Evolutionary conservation across 768 basidiomycete species (phyloP), one percentile per base, ranked within the genome.

Genomic region (Suillus occidentalis): DNA sequence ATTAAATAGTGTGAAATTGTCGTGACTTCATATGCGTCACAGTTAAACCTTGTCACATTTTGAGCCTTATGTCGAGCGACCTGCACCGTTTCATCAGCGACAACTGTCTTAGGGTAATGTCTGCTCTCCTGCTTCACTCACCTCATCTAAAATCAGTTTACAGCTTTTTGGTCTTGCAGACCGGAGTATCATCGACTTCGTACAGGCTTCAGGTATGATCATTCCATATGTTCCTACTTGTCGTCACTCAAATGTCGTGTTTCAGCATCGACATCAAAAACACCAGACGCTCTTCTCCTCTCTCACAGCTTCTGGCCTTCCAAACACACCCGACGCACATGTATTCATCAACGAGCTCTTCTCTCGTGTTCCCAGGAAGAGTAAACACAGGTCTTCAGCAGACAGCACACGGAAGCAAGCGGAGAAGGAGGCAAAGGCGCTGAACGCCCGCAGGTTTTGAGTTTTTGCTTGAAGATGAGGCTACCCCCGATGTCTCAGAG

Each of bases 101-200:
- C 78, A 91, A 91, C 76, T 85, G 85, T 60, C 83, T 92, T 65
- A 83, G 81, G 65, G 91, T 91, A 71, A 69, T 87, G 60, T 43
- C 12, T 42, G 25, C 40, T 28, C 49, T n/a, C 20, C 47, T 14
- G 18, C 62, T n/a, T 28, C 37, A n/a, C 57, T 1, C 14, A 12
- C 25, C n/a, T 22, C 31, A 16, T 57, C 63, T 67, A n/a, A 68
- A 60, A 7, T 8, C n/a, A 14, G 42, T 16, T 36, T 65, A 16
- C 69, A 94, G 92, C 84, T 95, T 69, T 90, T 96, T 70, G 92
- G 92, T 63, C 84, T 93, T 55, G 88, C 95, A 25, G 92, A 97
- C 78, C 83, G 84, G 68, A 93, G 86, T 68, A 92, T 91, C 66
- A 86, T 94, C 69, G 90, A 94, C 80, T 97, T 89, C 75, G 89